Evolutionary conservation across 306 rosid species (phyloP).

Genomic region (Oxytropis ochrocephala): DNA sequence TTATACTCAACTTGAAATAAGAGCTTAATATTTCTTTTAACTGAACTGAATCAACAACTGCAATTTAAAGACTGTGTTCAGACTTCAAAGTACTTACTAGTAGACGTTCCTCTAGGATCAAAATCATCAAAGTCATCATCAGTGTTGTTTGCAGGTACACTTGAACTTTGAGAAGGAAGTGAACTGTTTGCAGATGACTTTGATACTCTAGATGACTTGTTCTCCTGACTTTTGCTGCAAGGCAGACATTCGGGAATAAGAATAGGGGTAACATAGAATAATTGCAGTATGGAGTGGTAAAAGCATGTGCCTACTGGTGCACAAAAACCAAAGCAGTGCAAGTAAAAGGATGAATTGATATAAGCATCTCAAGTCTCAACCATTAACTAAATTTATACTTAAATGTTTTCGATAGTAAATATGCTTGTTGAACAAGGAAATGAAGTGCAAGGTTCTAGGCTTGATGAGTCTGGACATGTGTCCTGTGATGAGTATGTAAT

Average conservation of each 20-base stretch:
- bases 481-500: background rate
- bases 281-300: slow-evolving; percentile 10
- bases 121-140: slow-evolving; percentile 86
- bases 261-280: background rate
- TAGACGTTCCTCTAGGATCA: slow-evolving; percentile 91
- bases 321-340: slow-evolving; percentile 1
- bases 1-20: background rate
- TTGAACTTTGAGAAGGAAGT: slow-evolving; percentile 44
- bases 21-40: slow-evolving; percentile 5
- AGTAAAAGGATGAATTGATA: slow-evolving; percentile 11
- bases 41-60: slow-evolving; percentile 8
- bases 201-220: slow-evolving; percentile 38
- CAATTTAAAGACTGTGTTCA: slow-evolving; percentile 1
- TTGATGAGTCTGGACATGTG: background rate
- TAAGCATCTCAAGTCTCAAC: slow-evolving; percentile 9
- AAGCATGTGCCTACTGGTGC: background rate
- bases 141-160: slow-evolving; percentile 29
- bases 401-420: slow-evolving; percentile 9
- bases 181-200: slow-evolving; percentile 46
- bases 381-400: background rate
- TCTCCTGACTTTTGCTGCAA: slow-evolving; percentile 54
- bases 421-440: slow-evolving; percentile 13
- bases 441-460: background rate
- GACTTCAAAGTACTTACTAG: slow-evolving; percentile 51
- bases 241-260: slow-evolving; percentile 29